Percentiles rank a stretch among this genome's conserved stretches.
These are phyloP conservation scores for Thelonectria olida DNA, from an alignment of 2,329 filamentous ascomycete species.

Conservation along the genomic window DNA sequence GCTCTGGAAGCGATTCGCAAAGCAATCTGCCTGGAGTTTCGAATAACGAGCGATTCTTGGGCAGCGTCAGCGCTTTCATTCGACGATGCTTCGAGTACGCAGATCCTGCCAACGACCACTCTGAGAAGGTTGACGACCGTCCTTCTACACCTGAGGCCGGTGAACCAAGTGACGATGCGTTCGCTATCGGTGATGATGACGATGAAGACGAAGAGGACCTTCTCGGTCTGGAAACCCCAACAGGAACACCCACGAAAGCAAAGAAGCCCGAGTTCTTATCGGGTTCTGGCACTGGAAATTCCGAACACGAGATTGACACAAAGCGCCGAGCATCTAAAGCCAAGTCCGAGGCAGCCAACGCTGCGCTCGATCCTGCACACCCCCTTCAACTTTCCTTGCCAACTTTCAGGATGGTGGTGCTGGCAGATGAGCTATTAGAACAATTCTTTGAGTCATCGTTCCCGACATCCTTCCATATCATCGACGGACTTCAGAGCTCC, in stretches of 20 bases:
- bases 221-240: constrained; percentile 64
- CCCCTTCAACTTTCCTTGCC: constrained; percentile 95
- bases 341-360: constrained; percentile 82
- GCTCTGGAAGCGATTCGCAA: constrained; percentile 44
- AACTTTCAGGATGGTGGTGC: constrained; percentile 97
- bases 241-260: constrained; percentile 51
- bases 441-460: constrained; percentile 98
- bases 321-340: constrained; percentile 65
- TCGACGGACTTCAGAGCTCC: constrained; percentile 64
- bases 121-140: constrained; percentile 38
- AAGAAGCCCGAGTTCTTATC: constrained; percentile 55
- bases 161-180: constrained; percentile 58
- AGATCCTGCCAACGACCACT: constrained; percentile 77
- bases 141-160: constrained; percentile 32
- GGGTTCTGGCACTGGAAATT: constrained; percentile 37
- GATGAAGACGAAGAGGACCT: constrained; percentile 63
- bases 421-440: constrained; percentile 94
- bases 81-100: constrained; percentile 97
- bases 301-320: constrained; percentile 30
- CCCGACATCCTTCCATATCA: constrained; percentile 89
- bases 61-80: constrained; percentile 95
- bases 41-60: constrained; percentile 87
- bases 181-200: constrained; percentile 80
- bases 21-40: constrained; percentile 61
- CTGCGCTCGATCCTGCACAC: constrained; percentile 89